These are phyloP conservation scores for Cladosporium austrohemisphaericum DNA, from an alignment of 2,329 filamentous ascomycete species.

Conservation along the genomic window DNA sequence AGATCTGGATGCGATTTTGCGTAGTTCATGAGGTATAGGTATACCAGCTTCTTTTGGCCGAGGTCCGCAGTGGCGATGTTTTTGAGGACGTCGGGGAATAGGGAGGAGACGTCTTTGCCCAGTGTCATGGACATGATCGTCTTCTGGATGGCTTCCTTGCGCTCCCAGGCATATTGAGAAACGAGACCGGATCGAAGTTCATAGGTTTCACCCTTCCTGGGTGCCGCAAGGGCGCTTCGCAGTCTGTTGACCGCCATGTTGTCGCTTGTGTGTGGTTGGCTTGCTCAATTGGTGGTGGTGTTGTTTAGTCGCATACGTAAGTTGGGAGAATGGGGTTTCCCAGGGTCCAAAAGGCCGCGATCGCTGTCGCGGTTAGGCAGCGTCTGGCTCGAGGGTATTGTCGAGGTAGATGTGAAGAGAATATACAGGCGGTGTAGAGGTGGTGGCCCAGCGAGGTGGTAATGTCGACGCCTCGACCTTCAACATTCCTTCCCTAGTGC, in stretches of 20 bases:
- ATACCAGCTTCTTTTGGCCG: conserved; percentile 99
- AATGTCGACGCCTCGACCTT: background rate
- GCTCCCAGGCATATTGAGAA: conserved; percentile 98
- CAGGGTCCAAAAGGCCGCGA: conserved; percentile 1
- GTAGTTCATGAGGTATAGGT: conserved; percentile 99
- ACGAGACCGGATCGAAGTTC: conserved; percentile 91
- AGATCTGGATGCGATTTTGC: conserved; percentile 98
- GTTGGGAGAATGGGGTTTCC: conserved; percentile 9
- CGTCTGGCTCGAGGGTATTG: background rate
- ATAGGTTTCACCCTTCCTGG: conserved; percentile 96
- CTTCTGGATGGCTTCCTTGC: conserved; percentile 97
- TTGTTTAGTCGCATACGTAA: conserved; percentile 12
- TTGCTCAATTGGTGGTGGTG: conserved; percentile 6
- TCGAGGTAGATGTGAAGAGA: background rate
- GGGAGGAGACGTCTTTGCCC: conserved; percentile 93
- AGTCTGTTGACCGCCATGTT: conserved; percentile 94
- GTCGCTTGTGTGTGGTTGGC: background rate
- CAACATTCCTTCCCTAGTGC: conserved; percentile 13
- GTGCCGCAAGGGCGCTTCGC: conserved; percentile 85
- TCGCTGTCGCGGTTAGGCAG: background rate
- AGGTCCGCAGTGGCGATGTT: conserved; percentile 94
- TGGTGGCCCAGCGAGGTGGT: background rate
- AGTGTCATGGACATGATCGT: conserved; percentile 99
- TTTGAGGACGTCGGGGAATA: conserved; percentile 97
- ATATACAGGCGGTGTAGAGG: conserved; percentile 2